These are phyloP conservation scores for Geranium rotundifolium DNA, from an alignment of 345 rosid species.

Conservation along the genomic window DNA sequence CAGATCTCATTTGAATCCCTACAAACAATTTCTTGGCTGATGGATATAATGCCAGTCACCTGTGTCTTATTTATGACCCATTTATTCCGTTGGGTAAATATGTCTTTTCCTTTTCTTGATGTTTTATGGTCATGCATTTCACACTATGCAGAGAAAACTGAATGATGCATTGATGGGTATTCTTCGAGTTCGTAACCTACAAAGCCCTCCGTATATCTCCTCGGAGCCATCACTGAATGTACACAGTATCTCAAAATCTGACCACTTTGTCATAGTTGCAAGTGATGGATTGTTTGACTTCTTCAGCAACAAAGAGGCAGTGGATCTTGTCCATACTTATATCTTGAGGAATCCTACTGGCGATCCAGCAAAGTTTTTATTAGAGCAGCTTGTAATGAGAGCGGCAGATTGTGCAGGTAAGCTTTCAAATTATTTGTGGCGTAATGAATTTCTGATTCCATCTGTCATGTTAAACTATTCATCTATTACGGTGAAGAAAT, in stretches of 20 bases:
- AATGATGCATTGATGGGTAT: slow-evolving; percentile 95
- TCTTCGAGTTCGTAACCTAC: slow-evolving; percentile 72
- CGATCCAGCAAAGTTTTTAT: slow-evolving; percentile 86
- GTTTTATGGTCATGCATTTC: background rate
- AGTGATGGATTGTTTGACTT: slow-evolving; percentile 95
- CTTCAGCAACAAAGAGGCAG: slow-evolving; percentile 75
- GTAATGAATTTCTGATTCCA: background rate
- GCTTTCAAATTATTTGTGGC: slow-evolving; percentile 1
- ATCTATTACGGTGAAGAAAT: background rate
- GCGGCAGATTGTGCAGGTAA: slow-evolving; percentile 89
- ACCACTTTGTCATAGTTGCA: slow-evolving; percentile 81
- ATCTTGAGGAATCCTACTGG: slow-evolving; percentile 50
- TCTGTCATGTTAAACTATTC: background rate
- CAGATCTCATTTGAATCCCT: too few species aligned
- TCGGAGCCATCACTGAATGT: slow-evolving; percentile 67
- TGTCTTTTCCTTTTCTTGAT: background rate
- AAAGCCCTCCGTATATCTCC: slow-evolving; percentile 86
- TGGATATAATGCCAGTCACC: background rate
- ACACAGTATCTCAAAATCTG: slow-evolving; percentile 55
- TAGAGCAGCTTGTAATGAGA: slow-evolving; percentile 68
- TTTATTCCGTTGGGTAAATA: background rate
- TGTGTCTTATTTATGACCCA: background rate
- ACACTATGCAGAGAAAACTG: slow-evolving; percentile 46
- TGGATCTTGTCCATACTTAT: slow-evolving; percentile 50
- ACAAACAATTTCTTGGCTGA: background rate